Base-by-base conservation (phyloP, 257 asterid species). In the Nyctanthes arbortristis region DNA sequence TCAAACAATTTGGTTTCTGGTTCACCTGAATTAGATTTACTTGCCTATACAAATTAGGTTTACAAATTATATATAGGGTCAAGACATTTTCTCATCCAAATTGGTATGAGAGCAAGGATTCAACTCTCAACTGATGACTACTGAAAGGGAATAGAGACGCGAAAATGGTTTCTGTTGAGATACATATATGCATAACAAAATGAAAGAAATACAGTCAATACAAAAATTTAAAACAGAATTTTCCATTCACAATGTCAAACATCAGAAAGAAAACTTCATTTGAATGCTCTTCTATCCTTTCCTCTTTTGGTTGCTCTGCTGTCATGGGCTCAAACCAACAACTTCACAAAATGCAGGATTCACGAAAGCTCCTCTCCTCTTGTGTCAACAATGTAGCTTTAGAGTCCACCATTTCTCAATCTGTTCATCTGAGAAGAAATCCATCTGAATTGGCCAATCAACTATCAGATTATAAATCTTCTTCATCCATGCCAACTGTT, bases 281-380 rank as follows among this genome's bases (percentile, higher is more conserved):
- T 25, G 30, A 5, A 52, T 2, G 24, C 31, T 52, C 47, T 31
- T n/a, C 30, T 31, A 52, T 7, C 7, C 16, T 52, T 24, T 29
- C 59, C 59, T 52, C n/a, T 20, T 52, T 43, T 3, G 37, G 13
- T 61, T 72, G 58, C 86, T 83, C 14, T 52, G 24, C 59, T 1
- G 96, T 89, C 99, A 94, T 94, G 69, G 97, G 96, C 85, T 94
- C 77, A 91, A 68, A 1, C 99, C 99, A 9, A 94, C 91, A 4
- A 97, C 99, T 84, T 94, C 97, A 33, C 91, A 94, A 59, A 94
- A 91, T 29, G 99, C 99, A n/a, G 97, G 97, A 73, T 94, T 97
- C 78, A 94, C 97, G 8, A 94, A 94, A 10, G 80, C 90, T 0
- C 99, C 99, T n/a, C n/a, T n/a, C n/a, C n/a, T 24, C 40, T 82